Evolutionary conservation across 139 green algal genomes (phyloP).

Genomic region (Volvox africanus): DNA sequence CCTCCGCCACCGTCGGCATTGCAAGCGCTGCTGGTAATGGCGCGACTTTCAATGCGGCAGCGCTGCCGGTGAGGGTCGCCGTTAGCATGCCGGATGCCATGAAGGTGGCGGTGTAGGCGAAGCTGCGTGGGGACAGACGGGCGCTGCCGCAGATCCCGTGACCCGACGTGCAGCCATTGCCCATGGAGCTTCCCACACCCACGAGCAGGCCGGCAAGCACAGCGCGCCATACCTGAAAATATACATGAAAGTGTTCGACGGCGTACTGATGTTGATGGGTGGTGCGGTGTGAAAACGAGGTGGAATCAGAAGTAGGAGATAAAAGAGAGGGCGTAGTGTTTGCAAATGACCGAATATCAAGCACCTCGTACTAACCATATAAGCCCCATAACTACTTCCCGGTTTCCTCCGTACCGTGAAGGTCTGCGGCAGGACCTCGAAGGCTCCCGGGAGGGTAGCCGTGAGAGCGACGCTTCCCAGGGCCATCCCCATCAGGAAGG

Average conservation of each 20-base stretch:
- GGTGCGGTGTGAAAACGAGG: too few species aligned
- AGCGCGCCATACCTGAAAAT: conserved; percentile 53
- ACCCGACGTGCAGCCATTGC: conserved; percentile 87
- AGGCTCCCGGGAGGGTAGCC: conserved; percentile 25
- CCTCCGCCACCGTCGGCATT: conserved; percentile 20
- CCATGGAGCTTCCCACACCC: conserved; percentile 73
- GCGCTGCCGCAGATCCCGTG: conserved; percentile 83
- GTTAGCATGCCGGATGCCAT: conserved; percentile 68
- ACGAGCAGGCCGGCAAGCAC: conserved; percentile 73
- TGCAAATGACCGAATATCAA: too few species aligned
- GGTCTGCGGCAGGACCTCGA: conserved; percentile 53
- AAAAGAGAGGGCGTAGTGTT: too few species aligned
- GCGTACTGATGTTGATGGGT: too few species aligned
- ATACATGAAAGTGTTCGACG: too few species aligned
- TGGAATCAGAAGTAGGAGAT: too few species aligned
- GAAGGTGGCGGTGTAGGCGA: conserved; percentile 71
- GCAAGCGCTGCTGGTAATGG: conserved; percentile 1
- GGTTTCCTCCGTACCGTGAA: conserved; percentile 49
- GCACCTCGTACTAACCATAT: too few species aligned
- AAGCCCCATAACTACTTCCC: too few species aligned
- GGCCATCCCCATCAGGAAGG: conserved; percentile 52
- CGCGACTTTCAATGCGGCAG: conserved; percentile 43
- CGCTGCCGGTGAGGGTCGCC: conserved; percentile 41
- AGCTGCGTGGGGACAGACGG: conserved; percentile 65
- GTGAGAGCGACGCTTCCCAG: conserved; percentile 9